Conservation (phyloP, 2,329 filamentous ascomycete genomes). For the Coniochaeta sp. region DNA sequence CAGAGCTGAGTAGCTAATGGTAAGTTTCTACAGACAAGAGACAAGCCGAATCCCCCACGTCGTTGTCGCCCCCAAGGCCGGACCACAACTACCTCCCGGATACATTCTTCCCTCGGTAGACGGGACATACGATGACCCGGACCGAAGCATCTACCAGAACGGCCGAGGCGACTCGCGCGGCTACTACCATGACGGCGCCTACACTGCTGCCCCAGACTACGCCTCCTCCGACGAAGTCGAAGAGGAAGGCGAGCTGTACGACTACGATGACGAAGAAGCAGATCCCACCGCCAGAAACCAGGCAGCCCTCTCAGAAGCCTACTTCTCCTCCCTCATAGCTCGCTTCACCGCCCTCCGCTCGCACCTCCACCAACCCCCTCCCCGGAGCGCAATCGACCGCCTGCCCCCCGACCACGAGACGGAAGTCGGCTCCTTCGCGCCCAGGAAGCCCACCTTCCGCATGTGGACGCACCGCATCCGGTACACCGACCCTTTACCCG, state of each 20-base stretch:
- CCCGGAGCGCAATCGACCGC: slow-evolving; percentile 39
- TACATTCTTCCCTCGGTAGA: slow-evolving; percentile 22
- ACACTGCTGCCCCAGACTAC: slow-evolving; percentile 51
- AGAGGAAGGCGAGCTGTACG: slow-evolving; percentile 14
- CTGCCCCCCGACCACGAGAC: slow-evolving; percentile 47
- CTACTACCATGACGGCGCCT: slow-evolving; percentile 73
- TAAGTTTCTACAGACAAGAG: slow-evolving; percentile 58
- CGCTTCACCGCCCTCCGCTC: slow-evolving; percentile 60
- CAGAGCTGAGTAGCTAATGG: slow-evolving; percentile 29
- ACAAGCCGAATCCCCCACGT: slow-evolving; percentile 67
- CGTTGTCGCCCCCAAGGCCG: slow-evolving; percentile 53
- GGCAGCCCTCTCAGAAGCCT: slow-evolving; percentile 50
- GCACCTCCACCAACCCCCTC: slow-evolving; percentile 49
- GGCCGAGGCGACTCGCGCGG: slow-evolving; percentile 49
- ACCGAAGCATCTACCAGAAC: slow-evolving; percentile 38
- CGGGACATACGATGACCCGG: slow-evolving; percentile 14
- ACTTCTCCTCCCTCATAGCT: slow-evolving; percentile 56
- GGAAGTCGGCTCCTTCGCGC: slow-evolving; percentile 46
- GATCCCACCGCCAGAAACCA: slow-evolving; percentile 17
- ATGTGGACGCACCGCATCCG: slow-evolving; percentile 46
- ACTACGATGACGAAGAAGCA: slow-evolving; percentile 18
- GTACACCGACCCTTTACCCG: slow-evolving; percentile 47
- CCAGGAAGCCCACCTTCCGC: slow-evolving; percentile 37
- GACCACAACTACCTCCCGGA: slow-evolving; percentile 39
- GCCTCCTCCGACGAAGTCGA: slow-evolving; percentile 15